Percentiles rank a stretch among this genome's conserved stretches.
These are phyloP conservation scores for Elsinoe necatrix DNA, from an alignment of 2,329 filamentous ascomycete species.

Conservation along the genomic window DNA sequence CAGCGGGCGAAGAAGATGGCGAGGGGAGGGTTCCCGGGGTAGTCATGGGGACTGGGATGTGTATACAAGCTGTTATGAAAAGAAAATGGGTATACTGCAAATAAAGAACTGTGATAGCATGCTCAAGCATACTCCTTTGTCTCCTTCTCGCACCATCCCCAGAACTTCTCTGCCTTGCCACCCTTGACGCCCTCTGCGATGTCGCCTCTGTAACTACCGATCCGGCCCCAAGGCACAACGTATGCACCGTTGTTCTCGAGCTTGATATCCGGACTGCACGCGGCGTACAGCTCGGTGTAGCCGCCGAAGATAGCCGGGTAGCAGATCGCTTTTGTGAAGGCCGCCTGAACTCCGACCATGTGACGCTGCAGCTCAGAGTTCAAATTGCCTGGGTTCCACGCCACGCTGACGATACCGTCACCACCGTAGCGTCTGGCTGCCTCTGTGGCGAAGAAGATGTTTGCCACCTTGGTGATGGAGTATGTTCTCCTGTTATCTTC, in stretches of 20 bases:
- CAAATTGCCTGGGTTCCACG: conserved; percentile 29
- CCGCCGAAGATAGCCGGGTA: conserved; percentile 25
- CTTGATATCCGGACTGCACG: conserved; percentile 23
- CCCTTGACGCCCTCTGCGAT: conserved; percentile 26
- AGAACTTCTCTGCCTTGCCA: conserved; percentile 30
- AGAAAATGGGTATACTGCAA: not conserved
- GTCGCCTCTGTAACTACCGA: conserved; percentile 25
- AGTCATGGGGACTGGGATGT: not conserved
- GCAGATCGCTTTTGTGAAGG: conserved; percentile 17
- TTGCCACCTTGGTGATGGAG: conserved; percentile 24
- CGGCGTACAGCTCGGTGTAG: conserved; percentile 29
- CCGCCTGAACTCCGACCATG: conserved; percentile 7
- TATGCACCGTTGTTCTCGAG: conserved; percentile 25
- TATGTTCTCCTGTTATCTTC: conserved; percentile 22
- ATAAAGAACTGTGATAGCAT: not conserved
- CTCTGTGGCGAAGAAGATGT: conserved; percentile 23
- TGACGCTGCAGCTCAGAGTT: conserved; percentile 26
- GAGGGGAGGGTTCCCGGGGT: conserved; percentile 44
- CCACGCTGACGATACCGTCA: conserved; percentile 23
- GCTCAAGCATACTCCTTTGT: conserved; percentile 19
- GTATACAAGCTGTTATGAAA: not conserved
- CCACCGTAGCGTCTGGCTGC: conserved; percentile 19
- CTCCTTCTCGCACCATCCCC: conserved; percentile 36
- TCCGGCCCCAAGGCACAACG: conserved; percentile 23
- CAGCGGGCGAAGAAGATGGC: conserved; percentile 55